phyloP scores from a whole-genome alignment of 1,284 basidiomycete species.

The Moesziomyces sp. region DNA sequence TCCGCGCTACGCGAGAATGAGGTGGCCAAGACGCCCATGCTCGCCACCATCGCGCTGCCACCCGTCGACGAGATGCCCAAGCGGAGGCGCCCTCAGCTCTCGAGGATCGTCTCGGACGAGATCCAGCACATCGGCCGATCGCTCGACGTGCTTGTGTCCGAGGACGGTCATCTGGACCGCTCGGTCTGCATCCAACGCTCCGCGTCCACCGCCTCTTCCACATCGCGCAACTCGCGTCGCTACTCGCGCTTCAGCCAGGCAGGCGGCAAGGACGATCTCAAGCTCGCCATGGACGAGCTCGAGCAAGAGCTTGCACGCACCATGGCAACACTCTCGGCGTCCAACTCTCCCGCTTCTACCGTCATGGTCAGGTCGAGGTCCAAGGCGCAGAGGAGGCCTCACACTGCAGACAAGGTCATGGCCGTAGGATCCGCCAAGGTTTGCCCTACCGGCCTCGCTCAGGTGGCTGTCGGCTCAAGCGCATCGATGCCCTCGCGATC shows the following conservation, averaged over 20 bases:
- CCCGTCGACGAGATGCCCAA: conserved; percentile 11
- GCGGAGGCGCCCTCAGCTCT: conserved; percentile 11
- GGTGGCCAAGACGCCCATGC: conserved; percentile 19
- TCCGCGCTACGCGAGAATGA: conserved; percentile 23
- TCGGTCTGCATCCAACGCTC: conserved; percentile 1
- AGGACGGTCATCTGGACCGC: conserved; percentile 21
- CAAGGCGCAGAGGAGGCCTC: conserved; percentile 17
- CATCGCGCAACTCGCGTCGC: conserved; percentile 7
- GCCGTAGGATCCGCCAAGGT: conserved; percentile 6
- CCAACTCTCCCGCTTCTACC: conserved; percentile 18
- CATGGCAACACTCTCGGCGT: conserved; percentile 30
- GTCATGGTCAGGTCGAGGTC: conserved; percentile 7
- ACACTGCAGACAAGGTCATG: conserved; percentile 27
- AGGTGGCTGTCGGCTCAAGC: conserved; percentile 1
- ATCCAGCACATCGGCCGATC: conserved; percentile 38
- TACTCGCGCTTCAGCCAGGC: conserved; percentile 21
- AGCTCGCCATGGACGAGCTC: conserved; percentile 39
- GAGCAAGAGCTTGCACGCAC: conserved; percentile 39
- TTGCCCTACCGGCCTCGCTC: not conserved
- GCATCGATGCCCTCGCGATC: conserved; percentile 3
- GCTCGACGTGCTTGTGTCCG: conserved; percentile 31
- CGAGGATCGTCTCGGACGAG: conserved; percentile 24
- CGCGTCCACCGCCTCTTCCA: not conserved
- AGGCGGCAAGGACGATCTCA: conserved; percentile 37
- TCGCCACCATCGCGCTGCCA: conserved; percentile 9